Conservation (phyloP, 495 filamentous ascomycete species). For the Chlorociboria aeruginascens region DNA sequence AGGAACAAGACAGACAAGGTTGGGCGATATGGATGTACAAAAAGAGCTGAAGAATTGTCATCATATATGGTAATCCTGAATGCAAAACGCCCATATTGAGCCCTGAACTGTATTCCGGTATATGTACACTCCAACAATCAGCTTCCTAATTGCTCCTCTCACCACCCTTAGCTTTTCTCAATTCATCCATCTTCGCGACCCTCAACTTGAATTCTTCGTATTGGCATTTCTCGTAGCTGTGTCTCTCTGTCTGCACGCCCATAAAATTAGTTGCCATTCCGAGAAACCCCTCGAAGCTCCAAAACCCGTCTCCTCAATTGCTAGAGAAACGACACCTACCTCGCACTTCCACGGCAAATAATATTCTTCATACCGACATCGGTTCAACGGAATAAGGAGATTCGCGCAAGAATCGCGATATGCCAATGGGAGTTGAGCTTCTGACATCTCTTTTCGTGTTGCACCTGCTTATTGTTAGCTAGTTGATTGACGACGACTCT, state of each 20-base stretch:
- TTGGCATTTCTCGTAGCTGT: slow-evolving; percentile 97
- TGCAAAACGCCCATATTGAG: too few species aligned
- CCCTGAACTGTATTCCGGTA: slow-evolving; percentile 2
- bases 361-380: slow-evolving; percentile 81
- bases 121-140: slow-evolving; percentile 8
- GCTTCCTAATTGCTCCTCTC: slow-evolving; percentile 65
- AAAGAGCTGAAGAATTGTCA: too few species aligned
- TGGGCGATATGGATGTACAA: too few species aligned
- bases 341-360: slow-evolving; percentile 97
- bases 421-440: slow-evolving; percentile 72
- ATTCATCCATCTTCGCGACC: slow-evolving; percentile 95
- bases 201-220: slow-evolving; percentile 98
- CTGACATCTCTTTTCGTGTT: slow-evolving; percentile 83
- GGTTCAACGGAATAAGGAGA: slow-evolving; percentile 88
- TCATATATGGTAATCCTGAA: too few species aligned
- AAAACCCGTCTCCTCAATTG: background rate
- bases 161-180: slow-evolving; percentile 75
- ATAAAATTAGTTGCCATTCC: background rate
- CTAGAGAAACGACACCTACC: slow-evolving; percentile 40
- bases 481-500: background rate
- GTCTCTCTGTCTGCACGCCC: slow-evolving; percentile 66
- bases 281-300: slow-evolving; percentile 3
- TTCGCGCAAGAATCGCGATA: slow-evolving; percentile 93
- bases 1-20: too few species aligned
- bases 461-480: slow-evolving; percentile 36